A percentile compares a stretch with the other conserved stretches of the same genome.
phyloP scores from a whole-genome alignment of 1,284 basidiomycete species.

The Ganoderma sinense region DNA sequence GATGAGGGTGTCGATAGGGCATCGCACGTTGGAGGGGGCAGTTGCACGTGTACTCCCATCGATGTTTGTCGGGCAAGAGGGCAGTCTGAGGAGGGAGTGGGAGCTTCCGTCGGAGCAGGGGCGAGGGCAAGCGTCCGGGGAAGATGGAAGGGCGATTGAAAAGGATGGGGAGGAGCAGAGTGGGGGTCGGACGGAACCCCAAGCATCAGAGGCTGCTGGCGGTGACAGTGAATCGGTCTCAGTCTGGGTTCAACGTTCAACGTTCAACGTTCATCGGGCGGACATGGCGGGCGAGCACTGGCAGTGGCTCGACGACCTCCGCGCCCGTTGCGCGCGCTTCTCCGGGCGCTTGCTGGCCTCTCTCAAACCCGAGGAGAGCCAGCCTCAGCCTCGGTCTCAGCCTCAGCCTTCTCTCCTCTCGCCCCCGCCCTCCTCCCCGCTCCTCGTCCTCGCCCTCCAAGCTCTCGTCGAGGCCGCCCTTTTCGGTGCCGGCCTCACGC shows the following conservation, averaged over 20 bases:
- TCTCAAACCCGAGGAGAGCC: neutral
- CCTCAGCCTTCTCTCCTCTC: conserved; percentile 23
- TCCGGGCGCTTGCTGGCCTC: conserved; percentile 1
- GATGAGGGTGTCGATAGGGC: conserved; percentile 14
- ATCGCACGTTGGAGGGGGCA: conserved; percentile 30
- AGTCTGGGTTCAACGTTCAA: too few relatives aligned
- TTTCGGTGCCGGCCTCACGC: conserved; percentile 34
- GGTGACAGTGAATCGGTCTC: neutral
- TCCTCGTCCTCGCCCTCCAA: conserved; percentile 28
- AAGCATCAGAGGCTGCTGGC: neutral
- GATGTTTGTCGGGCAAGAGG: conserved; percentile 7
- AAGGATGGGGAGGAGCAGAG: conserved; percentile 10
- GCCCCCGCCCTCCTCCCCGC: conserved; percentile 20
- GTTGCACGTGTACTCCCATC: conserved; percentile 27
- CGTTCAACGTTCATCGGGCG: neutral
- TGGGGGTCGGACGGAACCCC: neutral
- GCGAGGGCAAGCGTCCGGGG: neutral
- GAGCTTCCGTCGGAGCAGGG: too few relatives aligned
- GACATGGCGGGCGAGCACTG: conserved; percentile 14
- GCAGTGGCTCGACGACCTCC: conserved; percentile 21
- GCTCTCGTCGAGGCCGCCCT: conserved; percentile 31
- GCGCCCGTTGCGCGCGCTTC: conserved; percentile 24
- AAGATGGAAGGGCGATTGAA: conserved; percentile 6
- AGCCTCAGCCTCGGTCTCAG: conserved; percentile 14
- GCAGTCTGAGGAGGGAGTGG: neutral